Conservation (phyloP, 2,329 filamentous ascomycete species). For the Beauveria brongniartii region DNA sequence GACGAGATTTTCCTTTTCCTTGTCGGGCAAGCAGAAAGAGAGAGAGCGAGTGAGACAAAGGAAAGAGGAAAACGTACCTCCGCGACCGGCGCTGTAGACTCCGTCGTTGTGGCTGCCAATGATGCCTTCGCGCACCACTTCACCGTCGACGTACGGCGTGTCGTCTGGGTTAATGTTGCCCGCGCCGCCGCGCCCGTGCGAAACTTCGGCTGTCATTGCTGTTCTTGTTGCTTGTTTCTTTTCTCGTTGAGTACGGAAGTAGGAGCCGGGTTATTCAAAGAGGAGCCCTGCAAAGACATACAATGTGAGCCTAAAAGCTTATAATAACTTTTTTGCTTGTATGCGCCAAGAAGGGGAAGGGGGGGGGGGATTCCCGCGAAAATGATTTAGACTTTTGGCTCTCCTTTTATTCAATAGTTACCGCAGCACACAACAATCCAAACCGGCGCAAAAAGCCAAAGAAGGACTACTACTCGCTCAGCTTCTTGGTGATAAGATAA, state of each 20-base stretch:
- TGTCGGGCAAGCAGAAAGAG: background rate
- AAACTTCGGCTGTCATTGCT: constrained; percentile 39
- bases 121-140: constrained; percentile 47
- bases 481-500: constrained; percentile 8
- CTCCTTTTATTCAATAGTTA: background rate
- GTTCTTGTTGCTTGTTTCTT: background rate
- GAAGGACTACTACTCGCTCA: background rate
- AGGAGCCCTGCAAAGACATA: background rate
- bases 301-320: background rate
- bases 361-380: background rate
- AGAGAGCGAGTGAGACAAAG: too few species aligned
- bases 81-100: constrained; percentile 50
- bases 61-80: constrained; percentile 35
- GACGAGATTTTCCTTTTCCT: background rate
- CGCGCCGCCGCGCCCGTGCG: constrained; percentile 53
- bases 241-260: too few species aligned
- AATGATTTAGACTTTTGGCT: background rate
- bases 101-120: constrained; percentile 50
- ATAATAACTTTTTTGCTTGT: background rate
- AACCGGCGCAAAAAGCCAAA: background rate
- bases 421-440: background rate
- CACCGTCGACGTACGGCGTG: constrained; percentile 54
- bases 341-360: background rate
- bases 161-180: constrained; percentile 53
- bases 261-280: too few species aligned